Evolutionary conservation across 192 early-diverging fungal genomes (phyloP), one percentile per base, ranked within the genome.

Genomic region (Podila epicladia): DNA sequence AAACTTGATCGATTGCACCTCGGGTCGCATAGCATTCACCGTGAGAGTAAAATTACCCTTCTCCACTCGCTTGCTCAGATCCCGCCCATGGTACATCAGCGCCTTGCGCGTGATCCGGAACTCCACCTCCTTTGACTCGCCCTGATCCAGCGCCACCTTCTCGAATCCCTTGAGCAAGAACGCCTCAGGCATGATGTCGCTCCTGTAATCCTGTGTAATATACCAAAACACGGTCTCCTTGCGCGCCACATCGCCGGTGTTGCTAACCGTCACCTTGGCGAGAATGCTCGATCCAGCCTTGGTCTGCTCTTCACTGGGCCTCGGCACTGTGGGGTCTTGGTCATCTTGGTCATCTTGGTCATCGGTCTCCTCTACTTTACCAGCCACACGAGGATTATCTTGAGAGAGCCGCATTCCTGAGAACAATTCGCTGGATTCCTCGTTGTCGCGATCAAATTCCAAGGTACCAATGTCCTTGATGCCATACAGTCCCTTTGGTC

Each of bases 171-270:
- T 87, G 31, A 92, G 74, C 33, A 86, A 71, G 49, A 74, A 87
- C n/a, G 86, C 84, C 17, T 87, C 86, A 2, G 89, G 88, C 26
- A 88, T 85, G 58, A 87, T 72, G 3, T 86, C 84, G 7, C 67
- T 71, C 5, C 89, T 85, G 53, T 80, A 83, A n/a, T 82, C 83
- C 60, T 92, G 90, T 37, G 82, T 70, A 26, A 89, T 83, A 35
- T 87, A 92, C 71, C 90, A 78, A 37, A 90, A 76, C 24, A 92
- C 88, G 0, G 82, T 65, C 69, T 92, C 89, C 57, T 88, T 89
- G 68, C 84, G 86, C 8, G 77, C 65, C 24, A 67, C 57, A 20
- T 82, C 67, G 11, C 88, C 83, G 7, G 74, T 76, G 76, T 90
- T 90, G 20, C 82, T 84, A 1, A 89, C 51, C 12, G 17, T 77